phyloP scores from a whole-genome alignment of 2,329 filamentous ascomycete genomes.

The Neofusicoccum ribis region DNA sequence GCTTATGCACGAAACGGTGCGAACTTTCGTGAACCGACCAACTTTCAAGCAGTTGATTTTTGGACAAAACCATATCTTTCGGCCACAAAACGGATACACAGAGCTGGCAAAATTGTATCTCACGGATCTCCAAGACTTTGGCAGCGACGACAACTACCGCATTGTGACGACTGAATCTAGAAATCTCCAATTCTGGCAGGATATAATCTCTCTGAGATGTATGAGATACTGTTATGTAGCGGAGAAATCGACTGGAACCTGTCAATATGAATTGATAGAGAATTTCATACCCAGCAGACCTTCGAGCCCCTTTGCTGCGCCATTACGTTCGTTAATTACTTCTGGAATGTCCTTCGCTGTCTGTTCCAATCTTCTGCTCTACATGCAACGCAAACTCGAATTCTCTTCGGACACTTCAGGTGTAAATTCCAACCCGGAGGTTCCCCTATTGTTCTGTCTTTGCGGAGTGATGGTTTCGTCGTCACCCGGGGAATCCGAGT shows the following conservation, averaged over 20 bases:
- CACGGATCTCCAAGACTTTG: neutral
- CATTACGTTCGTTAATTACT: too few relatives aligned
- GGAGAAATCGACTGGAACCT: neutral
- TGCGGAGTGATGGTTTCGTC: neutral
- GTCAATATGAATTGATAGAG: neutral
- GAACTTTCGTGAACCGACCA: neutral
- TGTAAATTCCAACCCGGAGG: neutral
- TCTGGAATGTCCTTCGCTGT: neutral
- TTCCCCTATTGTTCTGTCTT: neutral
- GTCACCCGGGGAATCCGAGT: too few relatives aligned
- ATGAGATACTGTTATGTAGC: neutral
- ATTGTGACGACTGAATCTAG: rapidly evolving
- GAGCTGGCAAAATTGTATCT: neutral
- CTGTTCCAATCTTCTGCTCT: neutral
- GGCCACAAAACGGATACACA: neutral
- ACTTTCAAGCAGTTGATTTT: neutral
- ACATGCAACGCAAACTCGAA: neutral
- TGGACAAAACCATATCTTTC: neutral
- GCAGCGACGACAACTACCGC: too few relatives aligned
- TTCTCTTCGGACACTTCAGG: neutral
- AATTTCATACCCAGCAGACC: neutral
- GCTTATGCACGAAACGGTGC: neutral
- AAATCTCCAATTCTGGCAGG: too few relatives aligned
- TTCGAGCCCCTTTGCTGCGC: too few relatives aligned
- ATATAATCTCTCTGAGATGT: neutral